These are phyloP conservation scores for Saturnispora galanensis DNA, from an alignment of 805 yeast genomes.

Conservation along the genomic window DNA sequence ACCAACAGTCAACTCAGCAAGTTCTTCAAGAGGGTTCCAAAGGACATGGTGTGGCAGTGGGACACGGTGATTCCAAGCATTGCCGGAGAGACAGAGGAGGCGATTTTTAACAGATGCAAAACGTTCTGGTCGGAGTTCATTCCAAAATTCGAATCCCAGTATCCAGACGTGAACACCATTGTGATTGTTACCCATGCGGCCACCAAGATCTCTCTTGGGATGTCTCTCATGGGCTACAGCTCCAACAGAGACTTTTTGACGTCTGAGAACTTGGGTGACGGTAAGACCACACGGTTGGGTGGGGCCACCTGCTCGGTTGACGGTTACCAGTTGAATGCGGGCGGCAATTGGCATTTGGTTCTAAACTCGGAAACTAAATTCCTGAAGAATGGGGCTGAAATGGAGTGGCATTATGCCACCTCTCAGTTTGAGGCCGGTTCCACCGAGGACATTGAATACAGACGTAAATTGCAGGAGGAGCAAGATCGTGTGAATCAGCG, in stretches of 20 bases:
- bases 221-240: slow-evolving; percentile 50
- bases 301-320: slow-evolving; percentile 86
- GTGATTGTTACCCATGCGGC: slow-evolving; percentile 91
- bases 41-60: slow-evolving; percentile 36
- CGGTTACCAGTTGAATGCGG: slow-evolving; percentile 32
- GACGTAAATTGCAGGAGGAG: slow-evolving; percentile 26
- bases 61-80: slow-evolving; percentile 47
- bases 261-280: slow-evolving; percentile 32
- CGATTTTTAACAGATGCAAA: slow-evolving; percentile 54
- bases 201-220: slow-evolving; percentile 77
- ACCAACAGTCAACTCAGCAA: slow-evolving; percentile 34
- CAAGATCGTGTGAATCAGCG: slow-evolving; percentile 12
- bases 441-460: slow-evolving; percentile 65
- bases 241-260: slow-evolving; percentile 45
- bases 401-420: slow-evolving; percentile 78
- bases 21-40: slow-evolving; percentile 43
- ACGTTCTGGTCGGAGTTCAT: slow-evolving; percentile 48
- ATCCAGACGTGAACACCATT: slow-evolving; percentile 53
- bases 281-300: slow-evolving; percentile 32
- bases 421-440: slow-evolving; percentile 77
- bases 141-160: slow-evolving; percentile 42
- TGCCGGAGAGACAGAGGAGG: slow-evolving; percentile 65
- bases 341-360: slow-evolving; percentile 44
- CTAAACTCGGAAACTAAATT: slow-evolving; percentile 70
- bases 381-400: slow-evolving; percentile 72